These are phyloP conservation scores for Syncephalastrum contaminatum DNA, from an alignment of 371 early-diverging fungal genomes.

Conservation along the genomic window DNA sequence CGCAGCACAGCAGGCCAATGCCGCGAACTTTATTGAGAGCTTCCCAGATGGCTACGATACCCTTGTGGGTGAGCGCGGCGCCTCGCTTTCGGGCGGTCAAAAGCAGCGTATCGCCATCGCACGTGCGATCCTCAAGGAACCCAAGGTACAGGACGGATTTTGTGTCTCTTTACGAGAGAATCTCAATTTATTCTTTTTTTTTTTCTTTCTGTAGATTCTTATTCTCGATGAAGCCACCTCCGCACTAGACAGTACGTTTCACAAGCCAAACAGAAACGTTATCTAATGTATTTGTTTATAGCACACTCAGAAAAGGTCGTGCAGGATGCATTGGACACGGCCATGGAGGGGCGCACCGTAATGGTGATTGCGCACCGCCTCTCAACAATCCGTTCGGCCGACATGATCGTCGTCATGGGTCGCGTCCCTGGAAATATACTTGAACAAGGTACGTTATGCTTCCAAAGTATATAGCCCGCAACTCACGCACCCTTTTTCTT, in stretches of 20 bases:
- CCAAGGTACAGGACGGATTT: constrained; percentile 49
- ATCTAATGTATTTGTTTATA: constrained; percentile 9
- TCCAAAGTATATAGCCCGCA: neutral
- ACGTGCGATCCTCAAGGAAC: constrained; percentile 69
- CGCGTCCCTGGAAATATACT: constrained; percentile 58
- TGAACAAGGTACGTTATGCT: constrained; percentile 48
- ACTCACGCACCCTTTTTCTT: neutral
- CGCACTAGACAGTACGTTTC: constrained; percentile 45
- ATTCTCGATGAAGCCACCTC: constrained; percentile 83
- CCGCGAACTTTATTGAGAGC: constrained; percentile 59
- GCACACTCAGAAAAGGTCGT: constrained; percentile 71
- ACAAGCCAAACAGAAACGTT: too few species aligned
- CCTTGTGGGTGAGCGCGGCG: constrained; percentile 63
- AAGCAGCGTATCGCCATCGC: constrained; percentile 81
- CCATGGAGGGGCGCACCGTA: constrained; percentile 71
- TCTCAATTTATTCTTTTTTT: neutral
- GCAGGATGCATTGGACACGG: constrained; percentile 64
- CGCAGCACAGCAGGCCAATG: constrained; percentile 75
- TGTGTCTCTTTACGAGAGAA: neutral
- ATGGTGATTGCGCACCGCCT: constrained; percentile 80
- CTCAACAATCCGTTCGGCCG: constrained; percentile 67
- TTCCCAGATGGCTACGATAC: constrained; percentile 78
- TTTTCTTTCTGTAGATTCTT: constrained; percentile 39
- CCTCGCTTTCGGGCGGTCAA: constrained; percentile 86
- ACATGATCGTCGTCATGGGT: constrained; percentile 69